Evolutionary conservation across 352 stramenopile species (phyloP).

Genomic region (Phytophthora palmivora): DNA sequence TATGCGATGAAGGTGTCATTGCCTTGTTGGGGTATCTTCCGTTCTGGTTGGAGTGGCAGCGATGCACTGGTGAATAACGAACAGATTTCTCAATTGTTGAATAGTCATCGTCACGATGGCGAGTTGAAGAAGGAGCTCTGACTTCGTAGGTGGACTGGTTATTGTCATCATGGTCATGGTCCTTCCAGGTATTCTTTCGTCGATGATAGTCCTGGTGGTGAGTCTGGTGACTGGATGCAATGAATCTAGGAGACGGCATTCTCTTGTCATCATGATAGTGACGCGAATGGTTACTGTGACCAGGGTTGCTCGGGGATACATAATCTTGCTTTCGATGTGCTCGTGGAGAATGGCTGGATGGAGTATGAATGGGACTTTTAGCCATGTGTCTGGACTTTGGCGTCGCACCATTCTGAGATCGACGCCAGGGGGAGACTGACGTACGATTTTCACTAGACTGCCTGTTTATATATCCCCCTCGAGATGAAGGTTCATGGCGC

Average conservation of each 20-base stretch:
- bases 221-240: constrained; percentile 7
- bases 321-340: constrained; percentile 15
- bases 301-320: constrained; percentile 7
- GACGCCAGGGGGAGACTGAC: constrained; percentile 25
- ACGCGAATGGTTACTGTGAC: constrained; percentile 9
- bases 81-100: constrained; percentile 6
- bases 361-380: constrained; percentile 16
- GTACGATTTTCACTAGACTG: constrained; percentile 10
- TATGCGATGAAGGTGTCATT: neutral
- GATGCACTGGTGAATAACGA: constrained; percentile 4
- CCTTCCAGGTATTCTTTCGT: constrained; percentile 20
- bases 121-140: constrained; percentile 11
- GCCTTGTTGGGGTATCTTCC: constrained; percentile 3
- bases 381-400: constrained; percentile 7
- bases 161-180: constrained; percentile 8
- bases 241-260: constrained; percentile 5
- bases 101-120: constrained; percentile 4
- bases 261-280: constrained; percentile 11
- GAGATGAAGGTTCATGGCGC: constrained; percentile 15
- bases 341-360: constrained; percentile 8
- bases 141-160: constrained; percentile 16
- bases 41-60: constrained; percentile 12
- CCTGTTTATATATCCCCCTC: constrained; percentile 12
- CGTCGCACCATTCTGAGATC: constrained; percentile 12
- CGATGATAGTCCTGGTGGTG: constrained; percentile 8